phyloP scores from a whole-genome alignment of 768 basidiomycete species.

The Psilocybe cubensis region DNA sequence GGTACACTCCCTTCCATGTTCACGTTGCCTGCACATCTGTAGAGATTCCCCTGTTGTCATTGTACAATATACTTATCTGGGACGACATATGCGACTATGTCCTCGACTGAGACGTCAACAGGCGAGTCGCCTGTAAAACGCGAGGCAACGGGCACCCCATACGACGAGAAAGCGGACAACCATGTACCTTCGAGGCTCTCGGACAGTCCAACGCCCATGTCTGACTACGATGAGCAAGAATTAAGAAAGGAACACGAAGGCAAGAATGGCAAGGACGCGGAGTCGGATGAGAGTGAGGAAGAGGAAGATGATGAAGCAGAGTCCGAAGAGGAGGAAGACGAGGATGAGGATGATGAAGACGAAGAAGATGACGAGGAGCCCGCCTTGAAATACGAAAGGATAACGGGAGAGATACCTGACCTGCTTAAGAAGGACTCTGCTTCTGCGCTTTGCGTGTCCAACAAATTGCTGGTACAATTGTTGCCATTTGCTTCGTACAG shows the following conservation, averaged over 20 bases:
- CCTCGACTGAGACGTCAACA: constrained; percentile 4
- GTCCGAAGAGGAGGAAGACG: constrained; percentile 24
- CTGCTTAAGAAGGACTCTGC: constrained; percentile 89
- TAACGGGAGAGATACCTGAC: constrained; percentile 72
- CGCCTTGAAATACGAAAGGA: constrained; percentile 86
- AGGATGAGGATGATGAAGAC: constrained; percentile 28
- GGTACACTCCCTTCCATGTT: background rate
- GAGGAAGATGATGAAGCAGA: constrained; percentile 16
- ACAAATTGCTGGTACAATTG: constrained; percentile 64
- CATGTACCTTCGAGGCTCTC: constrained; percentile 4
- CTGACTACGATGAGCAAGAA: constrained; percentile 12
- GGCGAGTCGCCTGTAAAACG: constrained; percentile 4
- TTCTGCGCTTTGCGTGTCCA: constrained; percentile 78
- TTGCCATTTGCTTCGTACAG: background rate
- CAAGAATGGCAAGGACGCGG: background rate
- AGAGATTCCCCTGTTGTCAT: background rate
- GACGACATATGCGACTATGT: background rate
- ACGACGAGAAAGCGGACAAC: constrained; percentile 6
- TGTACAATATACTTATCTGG: background rate
- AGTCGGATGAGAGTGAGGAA: constrained; percentile 3
- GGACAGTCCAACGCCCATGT: constrained; percentile 17
- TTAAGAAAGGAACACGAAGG: background rate
- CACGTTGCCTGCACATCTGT: background rate
- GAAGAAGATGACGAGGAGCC: constrained; percentile 84
- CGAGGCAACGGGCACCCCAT: constrained; percentile 2